A percentile compares a stretch with the other conserved stretches of the same genome.
These are phyloP conservation scores for Scedosporium dehoogii DNA, from an alignment of 2,329 filamentous ascomycete species.

Conservation along the genomic window DNA sequence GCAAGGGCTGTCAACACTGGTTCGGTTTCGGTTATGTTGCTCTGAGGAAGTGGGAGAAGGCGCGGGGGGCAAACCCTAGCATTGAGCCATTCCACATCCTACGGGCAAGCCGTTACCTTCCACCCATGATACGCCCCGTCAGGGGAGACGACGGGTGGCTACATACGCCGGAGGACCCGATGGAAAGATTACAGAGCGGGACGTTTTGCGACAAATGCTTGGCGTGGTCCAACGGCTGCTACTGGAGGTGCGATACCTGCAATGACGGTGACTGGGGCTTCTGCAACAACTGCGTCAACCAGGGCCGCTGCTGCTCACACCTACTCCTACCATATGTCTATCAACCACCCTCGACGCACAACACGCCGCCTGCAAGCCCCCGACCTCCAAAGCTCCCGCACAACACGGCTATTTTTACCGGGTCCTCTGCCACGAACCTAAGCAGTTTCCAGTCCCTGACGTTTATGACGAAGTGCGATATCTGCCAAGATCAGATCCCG, in stretches of 20 bases:
- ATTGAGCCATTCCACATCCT: slow-evolving; percentile 47
- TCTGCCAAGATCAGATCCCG: slow-evolving; percentile 64
- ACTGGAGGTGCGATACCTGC: slow-evolving; percentile 80
- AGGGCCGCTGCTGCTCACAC: slow-evolving; percentile 73
- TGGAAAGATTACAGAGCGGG: slow-evolving; percentile 60
- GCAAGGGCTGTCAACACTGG: slow-evolving; percentile 76
- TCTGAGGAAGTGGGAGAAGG: slow-evolving; percentile 54
- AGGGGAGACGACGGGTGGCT: slow-evolving; percentile 23
- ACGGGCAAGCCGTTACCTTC: slow-evolving; percentile 45
- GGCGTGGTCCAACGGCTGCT: slow-evolving; percentile 68
- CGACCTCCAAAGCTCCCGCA: slow-evolving; percentile 29
- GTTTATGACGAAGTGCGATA: slow-evolving; percentile 68
- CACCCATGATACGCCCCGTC: slow-evolving; percentile 36
- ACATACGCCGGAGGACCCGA: slow-evolving; percentile 58
- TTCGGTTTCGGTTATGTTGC: slow-evolving; percentile 75
- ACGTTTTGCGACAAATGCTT: slow-evolving; percentile 75
- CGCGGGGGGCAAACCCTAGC: slow-evolving; percentile 26
- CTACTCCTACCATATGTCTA: slow-evolving; percentile 68
- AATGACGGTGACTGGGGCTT: slow-evolving; percentile 94
- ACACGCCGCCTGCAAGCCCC: slow-evolving; percentile 28
- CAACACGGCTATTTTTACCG: slow-evolving; percentile 37
- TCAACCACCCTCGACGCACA: slow-evolving; percentile 26
- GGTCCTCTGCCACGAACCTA: slow-evolving; percentile 33
- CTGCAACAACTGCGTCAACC: slow-evolving; percentile 79
- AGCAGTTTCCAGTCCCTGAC: slow-evolving; percentile 57